Evolutionary conservation across 2,329 filamentous ascomycete genomes (phyloP).

Genomic region (Clonostachys sp.): DNA sequence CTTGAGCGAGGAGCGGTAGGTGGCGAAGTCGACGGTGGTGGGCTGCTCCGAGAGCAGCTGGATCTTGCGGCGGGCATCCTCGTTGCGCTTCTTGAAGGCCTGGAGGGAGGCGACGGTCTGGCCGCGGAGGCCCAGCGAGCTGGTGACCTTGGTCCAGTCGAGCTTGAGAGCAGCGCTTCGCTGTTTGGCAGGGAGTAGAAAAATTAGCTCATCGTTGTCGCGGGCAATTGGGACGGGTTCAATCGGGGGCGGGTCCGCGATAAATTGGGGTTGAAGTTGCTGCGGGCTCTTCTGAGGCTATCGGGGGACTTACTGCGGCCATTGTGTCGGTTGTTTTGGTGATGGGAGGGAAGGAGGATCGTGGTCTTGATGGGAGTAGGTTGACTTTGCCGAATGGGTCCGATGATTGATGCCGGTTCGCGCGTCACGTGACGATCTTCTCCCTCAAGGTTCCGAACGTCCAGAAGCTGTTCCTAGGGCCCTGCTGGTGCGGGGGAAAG

Average conservation of each 20-base stretch:
- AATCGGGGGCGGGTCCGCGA: background rate
- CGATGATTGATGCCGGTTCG: background rate
- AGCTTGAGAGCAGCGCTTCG: conserved; percentile 98
- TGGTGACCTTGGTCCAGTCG: conserved; percentile 95
- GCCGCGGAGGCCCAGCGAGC: conserved; percentile 92
- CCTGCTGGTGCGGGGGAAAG: too few species aligned
- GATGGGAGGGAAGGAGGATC: conserved; percentile 40
- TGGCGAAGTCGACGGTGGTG: conserved; percentile 83
- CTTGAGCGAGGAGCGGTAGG: conserved; percentile 91
- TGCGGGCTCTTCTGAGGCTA: background rate
- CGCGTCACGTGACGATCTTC: too few species aligned
- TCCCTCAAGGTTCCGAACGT: too few species aligned
- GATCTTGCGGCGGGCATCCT: conserved; percentile 94
- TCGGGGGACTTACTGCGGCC: conserved; percentile 58
- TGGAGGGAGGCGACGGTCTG: conserved; percentile 88
- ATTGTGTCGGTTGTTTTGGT: conserved; percentile 52
- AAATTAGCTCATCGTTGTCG: conserved; percentile 49
- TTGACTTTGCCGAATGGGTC: conserved; percentile 36
- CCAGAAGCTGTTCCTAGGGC: too few species aligned
- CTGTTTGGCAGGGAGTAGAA: conserved; percentile 42
- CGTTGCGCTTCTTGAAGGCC: conserved; percentile 99
- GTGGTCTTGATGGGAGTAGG: conserved; percentile 38
- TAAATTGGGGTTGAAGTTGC: background rate
- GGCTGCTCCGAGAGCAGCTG: conserved; percentile 78
- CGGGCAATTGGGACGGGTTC: conserved; percentile 2